Percentiles rank a stretch among this genome's conserved stretches.
Conservation (phyloP, 1,139 yeast species). For the Meyerozyma smithsonii region DNA sequence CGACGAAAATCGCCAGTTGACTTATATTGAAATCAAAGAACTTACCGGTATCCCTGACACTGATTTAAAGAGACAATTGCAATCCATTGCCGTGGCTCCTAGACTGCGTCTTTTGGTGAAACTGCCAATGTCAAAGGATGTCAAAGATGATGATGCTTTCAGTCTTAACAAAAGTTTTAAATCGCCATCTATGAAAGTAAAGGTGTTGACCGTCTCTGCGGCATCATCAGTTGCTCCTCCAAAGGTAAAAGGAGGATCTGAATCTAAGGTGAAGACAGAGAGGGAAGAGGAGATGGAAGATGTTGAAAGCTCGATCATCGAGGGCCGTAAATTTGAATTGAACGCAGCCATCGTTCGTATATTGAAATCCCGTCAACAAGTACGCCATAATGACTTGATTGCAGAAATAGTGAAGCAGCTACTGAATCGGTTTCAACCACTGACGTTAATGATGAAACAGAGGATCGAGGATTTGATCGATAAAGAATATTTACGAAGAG, state of each 20-base stretch:
- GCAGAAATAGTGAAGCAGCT: constrained; percentile 64
- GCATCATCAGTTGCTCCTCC: constrained; percentile 12
- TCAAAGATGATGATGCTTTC: constrained; percentile 61
- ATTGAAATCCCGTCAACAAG: constrained; percentile 69
- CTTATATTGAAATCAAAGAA: constrained; percentile 58
- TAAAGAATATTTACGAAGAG: constrained; percentile 75
- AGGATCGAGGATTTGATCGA: constrained; percentile 76
- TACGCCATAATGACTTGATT: constrained; percentile 62
- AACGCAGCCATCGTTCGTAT: constrained; percentile 89
- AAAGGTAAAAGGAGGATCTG: constrained; percentile 15
- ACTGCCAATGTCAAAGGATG: constrained; percentile 70
- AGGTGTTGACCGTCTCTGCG: constrained; percentile 66
- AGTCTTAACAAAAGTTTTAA: constrained; percentile 66
- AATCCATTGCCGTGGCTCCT: constrained; percentile 84
- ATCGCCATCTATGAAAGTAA: constrained; percentile 67
- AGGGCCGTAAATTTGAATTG: constrained; percentile 54
- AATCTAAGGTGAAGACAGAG: constrained; percentile 27
- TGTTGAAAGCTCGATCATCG: constrained; percentile 27
- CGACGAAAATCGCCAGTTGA: constrained; percentile 32
- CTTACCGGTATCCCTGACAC: constrained; percentile 67
- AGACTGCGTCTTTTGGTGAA: constrained; percentile 69
- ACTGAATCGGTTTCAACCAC: constrained; percentile 62
- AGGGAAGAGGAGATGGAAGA: constrained; percentile 36
- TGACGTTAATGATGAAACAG: constrained; percentile 62
- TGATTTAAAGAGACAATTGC: constrained; percentile 73